Evolutionary conservation across 352 stramenopile genomes (phyloP).

Genomic region (Globisporangium rhizosaccharum): DNA sequence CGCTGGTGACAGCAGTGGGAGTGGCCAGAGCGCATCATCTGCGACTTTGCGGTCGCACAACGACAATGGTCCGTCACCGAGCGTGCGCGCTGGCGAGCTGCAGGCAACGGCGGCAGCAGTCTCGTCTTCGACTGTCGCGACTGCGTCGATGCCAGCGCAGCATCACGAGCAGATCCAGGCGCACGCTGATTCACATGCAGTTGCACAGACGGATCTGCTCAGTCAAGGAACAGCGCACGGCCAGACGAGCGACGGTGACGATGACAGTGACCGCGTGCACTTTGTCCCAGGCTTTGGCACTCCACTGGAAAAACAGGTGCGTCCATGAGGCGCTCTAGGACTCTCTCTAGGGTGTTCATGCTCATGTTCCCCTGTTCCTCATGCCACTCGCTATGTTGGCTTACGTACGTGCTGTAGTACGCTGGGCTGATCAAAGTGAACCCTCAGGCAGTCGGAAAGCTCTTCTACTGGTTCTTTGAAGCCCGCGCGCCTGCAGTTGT

Average conservation of each 20-base stretch:
- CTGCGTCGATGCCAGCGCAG: conserved; percentile 1
- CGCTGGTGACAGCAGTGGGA: conserved; percentile 11
- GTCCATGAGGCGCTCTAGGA: conserved; percentile 11
- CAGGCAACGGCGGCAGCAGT: neutral
- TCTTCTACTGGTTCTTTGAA: conserved; percentile 89
- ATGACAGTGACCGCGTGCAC: conserved; percentile 30
- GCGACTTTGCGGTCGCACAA: too few relatives aligned
- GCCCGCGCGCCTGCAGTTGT: conserved; percentile 36
- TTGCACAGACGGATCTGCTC: conserved; percentile 8
- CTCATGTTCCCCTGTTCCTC: conserved; percentile 1
- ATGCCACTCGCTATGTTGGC: conserved; percentile 19
- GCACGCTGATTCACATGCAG: neutral
- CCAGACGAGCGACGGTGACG: conserved; percentile 8
- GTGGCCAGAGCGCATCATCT: neutral
- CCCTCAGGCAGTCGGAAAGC: conserved; percentile 35
- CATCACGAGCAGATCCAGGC: neutral
- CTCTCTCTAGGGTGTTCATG: neutral
- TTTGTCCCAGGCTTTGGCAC: conserved; percentile 68
- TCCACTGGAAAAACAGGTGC: conserved; percentile 60
- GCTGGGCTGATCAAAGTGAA: conserved; percentile 66
- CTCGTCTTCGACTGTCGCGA: conserved; percentile 4
- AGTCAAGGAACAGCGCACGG: conserved; percentile 1
- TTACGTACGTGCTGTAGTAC: conserved; percentile 30
- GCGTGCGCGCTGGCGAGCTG: neutral
- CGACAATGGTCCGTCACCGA: neutral